Base-by-base conservation (phyloP, 2,329 filamentous ascomycete species). In the Blumeria graminis region DNA sequence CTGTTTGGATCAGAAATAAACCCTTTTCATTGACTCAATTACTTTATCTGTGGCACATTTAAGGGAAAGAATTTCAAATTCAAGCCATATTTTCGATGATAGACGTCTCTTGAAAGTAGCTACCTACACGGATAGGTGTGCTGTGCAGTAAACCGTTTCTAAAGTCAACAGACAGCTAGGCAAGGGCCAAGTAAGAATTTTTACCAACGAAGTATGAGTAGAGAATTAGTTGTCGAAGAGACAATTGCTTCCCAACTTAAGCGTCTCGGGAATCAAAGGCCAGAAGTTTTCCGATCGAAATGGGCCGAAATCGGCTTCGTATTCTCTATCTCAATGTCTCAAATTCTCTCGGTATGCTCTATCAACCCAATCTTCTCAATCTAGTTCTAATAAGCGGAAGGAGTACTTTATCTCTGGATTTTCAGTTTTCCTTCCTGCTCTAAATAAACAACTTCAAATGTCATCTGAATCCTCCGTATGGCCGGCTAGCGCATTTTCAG, bases 381-480 rank as follows among this genome's bases (percentile, higher is more conserved):
- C 45, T 56, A 50, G 51, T 14, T 18, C 33, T 33, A n/a, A 28
- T 48, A 38, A 8, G 55, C 22, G 57, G 60, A 55, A 75, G 71
- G 80, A 82, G 67, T 82, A 78, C 63, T 79, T 78, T 60, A 74
- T 90, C 55, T 84, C 81, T 51, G 86, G 86, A 35, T 92, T 89
- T 66, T 76, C 76, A 58, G 82, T 83, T 61, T 76, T 90, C 32
- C 68, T 89, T 0, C 85, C 86, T 0, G 77, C 77, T 0, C 67
- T 92, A 3, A 71, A 78, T 10, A 64, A 67, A 10, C 73, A 77
- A 1, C 72, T 92, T 3, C 56, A 77, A 41, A 87, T 92, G 43
- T 77, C 84, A 0, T 72, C 68, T 64, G 73, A 64, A 45, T 78
- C 64, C 62, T 75, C 65, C 67, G 85, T 70, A 69, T 86, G 78